Evolutionary conservation across 805 yeast genomes (phyloP), one percentile per base, ranked within the genome.

Genomic region (Metschnikowia dekortorum): DNA sequence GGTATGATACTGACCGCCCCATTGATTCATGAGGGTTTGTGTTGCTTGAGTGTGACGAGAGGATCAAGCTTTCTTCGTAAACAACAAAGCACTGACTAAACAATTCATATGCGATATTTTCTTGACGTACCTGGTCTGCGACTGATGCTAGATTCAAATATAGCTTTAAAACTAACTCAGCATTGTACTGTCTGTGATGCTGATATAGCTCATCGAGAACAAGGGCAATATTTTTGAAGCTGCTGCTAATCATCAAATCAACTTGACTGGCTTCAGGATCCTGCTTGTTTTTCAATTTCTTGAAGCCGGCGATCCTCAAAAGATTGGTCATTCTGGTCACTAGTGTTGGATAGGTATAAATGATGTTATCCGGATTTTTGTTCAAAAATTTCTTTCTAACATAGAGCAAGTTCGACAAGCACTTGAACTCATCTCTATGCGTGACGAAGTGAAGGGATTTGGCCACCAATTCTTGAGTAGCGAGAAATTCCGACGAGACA

Each of bases 51-150:
- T 44, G 50, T 7, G 56, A 43, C 14, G 60, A 44, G 32, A 69
- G 49, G 22, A 66, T 66, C 43, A 81, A 62, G 45, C 69, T 69
- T 52, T 81, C 84, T 65, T 92, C 98, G 64, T 89, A 91, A 0
- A 89, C 78, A 1, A 91, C 79, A 63, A 91, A 88, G 3, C 96
- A 85, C 65, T 90, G 95, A 35, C 88, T 91, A 66, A 85, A 89
- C 61, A 89, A 83, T 68, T 94, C 99, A 68, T 88, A 88, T 13
- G 92, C 75, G 31, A 89, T 82, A 52, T 86, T 89, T 51, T 83
- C 85, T 36, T 83, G 71, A 14, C 76, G 71, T 29, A 85, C 72
- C 65, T 87, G 92, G 64, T 94, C 96, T 0, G 97, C 92, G 2
- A 88, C 67, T 13, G 81, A 70, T 0, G 96, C 96, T 36, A 85